Evolutionary conservation across 768 basidiomycete species (phyloP), one percentile per base, ranked within the genome.

Genomic region (Mycena leptocephala): DNA sequence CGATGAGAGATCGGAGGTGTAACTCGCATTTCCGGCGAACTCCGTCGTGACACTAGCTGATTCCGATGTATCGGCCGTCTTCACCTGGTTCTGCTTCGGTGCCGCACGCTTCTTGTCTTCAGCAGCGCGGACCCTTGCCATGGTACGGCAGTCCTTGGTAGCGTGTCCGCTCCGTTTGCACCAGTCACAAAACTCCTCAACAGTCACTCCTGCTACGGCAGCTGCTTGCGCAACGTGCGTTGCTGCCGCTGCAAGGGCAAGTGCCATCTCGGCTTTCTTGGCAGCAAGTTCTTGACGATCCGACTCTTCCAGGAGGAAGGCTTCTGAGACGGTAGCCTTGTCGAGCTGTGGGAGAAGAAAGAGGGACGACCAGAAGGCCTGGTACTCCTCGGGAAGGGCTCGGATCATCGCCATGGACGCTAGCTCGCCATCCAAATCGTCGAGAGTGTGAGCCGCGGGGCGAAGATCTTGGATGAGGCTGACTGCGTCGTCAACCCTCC

Each of bases 301-400:
- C 0, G 75, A 26, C 22, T 76, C 64, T 32, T 76, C 75, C 13
- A 70, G 59, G 8, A 72, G 26, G 67, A 76, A 76, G 2, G 75
- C 75, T 20, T 76, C 67, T 0, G 55, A 66, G 65, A 76, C 43
- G 26, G 63, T 72, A 4, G 56, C 39, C 51, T 72, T 67, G 63
- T 76, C 71, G 35, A 76, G 70, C 30, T 76, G 59, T 2, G 67
- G 67, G 0, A 72, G 55, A 18, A 76, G 70, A 56, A 68, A 72
- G 24, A 76, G 75, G 39, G 75, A 76, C 1, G 75, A 76, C 0
- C 62, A 28, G 70, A 76, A 76, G 2, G 39, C 30, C 24, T 66
- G 55, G 74, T 76, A 81, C 24, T 81, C 79, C 22, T 80, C 78
- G 32, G 79, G 79, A 10, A 82, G 72, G 13, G 78, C 78, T 35